These are phyloP conservation scores for Leccinum fallax DNA, from an alignment of 1,284 basidiomycete genomes.

Conservation along the genomic window DNA sequence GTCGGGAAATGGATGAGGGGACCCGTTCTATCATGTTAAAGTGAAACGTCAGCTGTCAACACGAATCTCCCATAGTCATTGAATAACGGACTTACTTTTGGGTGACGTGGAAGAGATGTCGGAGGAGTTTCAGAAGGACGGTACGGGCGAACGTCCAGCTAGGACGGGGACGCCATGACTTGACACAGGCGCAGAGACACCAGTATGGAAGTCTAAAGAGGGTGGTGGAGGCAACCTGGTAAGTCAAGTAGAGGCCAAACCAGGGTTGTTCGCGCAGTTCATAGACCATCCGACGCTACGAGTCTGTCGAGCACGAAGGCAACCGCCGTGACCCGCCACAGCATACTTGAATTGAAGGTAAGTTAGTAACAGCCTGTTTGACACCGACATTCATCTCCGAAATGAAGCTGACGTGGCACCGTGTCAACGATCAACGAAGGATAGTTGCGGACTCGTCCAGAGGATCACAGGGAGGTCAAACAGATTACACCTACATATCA, in stretches of 20 bases:
- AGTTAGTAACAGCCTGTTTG: no score
- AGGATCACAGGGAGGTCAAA: no score
- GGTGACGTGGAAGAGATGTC: constrained; percentile 18
- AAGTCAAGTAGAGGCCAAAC: constrained; percentile 38
- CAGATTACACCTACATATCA: no score
- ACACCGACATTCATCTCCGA: no score
- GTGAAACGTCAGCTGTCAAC: background rate
- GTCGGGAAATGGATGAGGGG: constrained; percentile 16
- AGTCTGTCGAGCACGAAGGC: no score
- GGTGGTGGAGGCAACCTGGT: constrained; percentile 43
- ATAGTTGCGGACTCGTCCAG: no score
- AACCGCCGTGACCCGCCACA: no score
- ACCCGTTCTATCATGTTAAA: constrained; percentile 17
- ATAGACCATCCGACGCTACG: constrained; percentile 18
- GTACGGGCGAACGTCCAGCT: constrained; percentile 30
- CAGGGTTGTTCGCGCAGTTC: constrained; percentile 32
- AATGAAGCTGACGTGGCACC: no score
- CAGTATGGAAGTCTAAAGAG: constrained; percentile 55
- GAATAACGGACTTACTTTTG: constrained; percentile 18
- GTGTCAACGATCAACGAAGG: no score
- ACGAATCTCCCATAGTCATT: background rate
- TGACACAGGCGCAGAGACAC: constrained; percentile 32
- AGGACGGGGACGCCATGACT: constrained; percentile 28
- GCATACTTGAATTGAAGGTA: no score
- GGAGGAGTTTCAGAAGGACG: constrained; percentile 17